Conservation (phyloP, 306 rosid genomes). For the Purshia tridentata region DNA sequence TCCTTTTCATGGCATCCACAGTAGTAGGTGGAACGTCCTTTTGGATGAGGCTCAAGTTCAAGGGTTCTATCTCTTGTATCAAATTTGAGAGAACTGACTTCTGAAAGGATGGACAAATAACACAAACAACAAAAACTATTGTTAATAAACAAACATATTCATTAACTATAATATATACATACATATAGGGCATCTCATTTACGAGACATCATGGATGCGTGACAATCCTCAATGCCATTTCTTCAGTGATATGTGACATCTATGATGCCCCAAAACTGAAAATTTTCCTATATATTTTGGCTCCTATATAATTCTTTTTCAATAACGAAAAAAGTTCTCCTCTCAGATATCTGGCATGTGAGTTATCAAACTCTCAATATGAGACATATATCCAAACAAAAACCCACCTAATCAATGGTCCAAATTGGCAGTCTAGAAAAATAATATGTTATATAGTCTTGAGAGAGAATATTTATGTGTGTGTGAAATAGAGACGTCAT, state of each 20-base stretch:
- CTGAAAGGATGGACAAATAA: constrained; percentile 28
- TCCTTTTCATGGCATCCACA: constrained; percentile 93
- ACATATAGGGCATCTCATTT: not conserved
- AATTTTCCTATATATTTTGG: too few species aligned
- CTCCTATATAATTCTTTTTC: too few species aligned
- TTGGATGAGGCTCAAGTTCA: constrained; percentile 78
- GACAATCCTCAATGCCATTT: not conserved
- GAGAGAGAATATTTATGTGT: not conserved
- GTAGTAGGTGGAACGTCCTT: constrained; percentile 85
- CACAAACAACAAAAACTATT: not conserved
- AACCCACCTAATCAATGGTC: too few species aligned
- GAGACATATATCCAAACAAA: too few species aligned
- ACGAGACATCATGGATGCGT: not conserved
- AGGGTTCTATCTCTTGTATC: constrained; percentile 93
- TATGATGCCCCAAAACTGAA: too few species aligned
- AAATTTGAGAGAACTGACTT: constrained; percentile 62
- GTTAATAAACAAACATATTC: not conserved
- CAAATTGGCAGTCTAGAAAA: too few species aligned
- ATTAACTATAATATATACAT: not conserved
- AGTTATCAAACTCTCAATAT: too few species aligned
- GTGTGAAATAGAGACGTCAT: not conserved
- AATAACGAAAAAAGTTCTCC: too few species aligned
- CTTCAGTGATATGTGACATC: too few species aligned
- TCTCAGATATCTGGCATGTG: too few species aligned
- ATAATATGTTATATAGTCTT: too few species aligned